phyloP scores from a whole-genome alignment of 108 stramenopile genomes.

The Cyclotella sp. region DNA sequence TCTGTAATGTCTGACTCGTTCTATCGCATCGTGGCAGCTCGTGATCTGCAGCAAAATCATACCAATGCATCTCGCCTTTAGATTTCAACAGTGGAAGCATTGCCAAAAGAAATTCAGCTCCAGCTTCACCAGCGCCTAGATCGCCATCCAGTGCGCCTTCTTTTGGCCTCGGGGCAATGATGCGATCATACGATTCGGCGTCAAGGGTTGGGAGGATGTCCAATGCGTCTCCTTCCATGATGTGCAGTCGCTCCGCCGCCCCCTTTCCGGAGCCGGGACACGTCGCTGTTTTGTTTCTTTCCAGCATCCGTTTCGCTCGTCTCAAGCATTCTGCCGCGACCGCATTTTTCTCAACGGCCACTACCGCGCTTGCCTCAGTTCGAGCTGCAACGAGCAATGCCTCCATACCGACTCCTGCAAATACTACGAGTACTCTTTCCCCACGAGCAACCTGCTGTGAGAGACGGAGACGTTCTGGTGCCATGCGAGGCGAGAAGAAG shows the following conservation, averaged over 20 bases:
- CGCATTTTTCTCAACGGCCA: slow-evolving; percentile 79
- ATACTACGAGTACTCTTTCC: slow-evolving; percentile 80
- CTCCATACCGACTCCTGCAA: slow-evolving; percentile 89
- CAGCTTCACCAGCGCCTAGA: slow-evolving; percentile 77
- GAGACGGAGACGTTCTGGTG: slow-evolving; percentile 79
- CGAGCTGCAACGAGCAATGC: slow-evolving; percentile 82
- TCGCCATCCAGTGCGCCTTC: slow-evolving; percentile 84
- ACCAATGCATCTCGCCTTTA: slow-evolving; percentile 86
- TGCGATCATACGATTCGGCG: slow-evolving; percentile 64
- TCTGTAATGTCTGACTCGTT: slow-evolving; percentile 61
- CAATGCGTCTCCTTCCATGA: slow-evolving; percentile 82
- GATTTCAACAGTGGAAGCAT: slow-evolving; percentile 72
- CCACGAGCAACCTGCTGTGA: slow-evolving; percentile 86
- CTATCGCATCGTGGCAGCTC: slow-evolving; percentile 73
- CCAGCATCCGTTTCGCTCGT: slow-evolving; percentile 71
- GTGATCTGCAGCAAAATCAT: slow-evolving; percentile 85
- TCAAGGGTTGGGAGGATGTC: slow-evolving; percentile 63
- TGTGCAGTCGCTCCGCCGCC: slow-evolving; percentile 72
- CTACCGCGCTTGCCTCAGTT: slow-evolving; percentile 74
- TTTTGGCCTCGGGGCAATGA: slow-evolving; percentile 87
- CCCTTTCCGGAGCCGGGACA: slow-evolving; percentile 55
- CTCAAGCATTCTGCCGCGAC: slow-evolving; percentile 71
- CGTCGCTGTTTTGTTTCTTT: slow-evolving; percentile 79
- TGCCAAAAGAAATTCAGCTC: slow-evolving; percentile 60
- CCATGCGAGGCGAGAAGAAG: slow-evolving; percentile 90